Percentiles rank a stretch among this genome's conserved stretches.
Evolutionary conservation across 1,139 yeast species (phyloP).

Genomic region (Pichia cactophila): DNA sequence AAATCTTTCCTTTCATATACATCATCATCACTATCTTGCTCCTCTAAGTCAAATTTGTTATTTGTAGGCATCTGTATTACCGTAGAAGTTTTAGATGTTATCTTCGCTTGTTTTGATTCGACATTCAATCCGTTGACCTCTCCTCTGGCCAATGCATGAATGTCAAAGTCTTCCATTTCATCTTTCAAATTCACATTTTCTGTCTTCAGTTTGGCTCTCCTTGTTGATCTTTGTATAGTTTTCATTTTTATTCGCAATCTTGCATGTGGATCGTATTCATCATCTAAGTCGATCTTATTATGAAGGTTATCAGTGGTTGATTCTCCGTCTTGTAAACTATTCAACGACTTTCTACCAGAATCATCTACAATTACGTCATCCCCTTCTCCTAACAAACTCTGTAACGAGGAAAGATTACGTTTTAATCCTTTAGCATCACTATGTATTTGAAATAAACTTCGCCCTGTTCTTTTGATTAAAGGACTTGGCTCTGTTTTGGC

Average conservation of each 20-base stretch:
- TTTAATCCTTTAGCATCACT: constrained; percentile 29
- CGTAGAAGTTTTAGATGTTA: not conserved
- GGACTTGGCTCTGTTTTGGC: constrained; percentile 28
- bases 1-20: constrained; percentile 20
- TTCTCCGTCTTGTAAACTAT: not conserved
- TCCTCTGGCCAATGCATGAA: constrained; percentile 39
- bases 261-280: constrained; percentile 25
- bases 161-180: constrained; percentile 30
- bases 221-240: constrained; percentile 56
- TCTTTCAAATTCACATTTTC: constrained; percentile 23
- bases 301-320: not conserved
- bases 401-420: constrained; percentile 16
- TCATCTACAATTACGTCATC: not conserved
- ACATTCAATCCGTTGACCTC: constrained; percentile 10
- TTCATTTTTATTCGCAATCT: constrained; percentile 19
- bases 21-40: constrained; percentile 25
- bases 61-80: not conserved
- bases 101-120: constrained; percentile 5
- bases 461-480: constrained; percentile 17
- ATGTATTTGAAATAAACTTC: constrained; percentile 30
- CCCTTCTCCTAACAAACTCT: constrained; percentile 1
- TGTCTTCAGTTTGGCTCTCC: constrained; percentile 45
- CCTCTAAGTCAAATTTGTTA: constrained; percentile 4
- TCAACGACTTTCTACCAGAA: not conserved
- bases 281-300: constrained; percentile 10